Conservation (phyloP, 2,329 filamentous ascomycete species). For the Claviceps sorghi region DNA sequence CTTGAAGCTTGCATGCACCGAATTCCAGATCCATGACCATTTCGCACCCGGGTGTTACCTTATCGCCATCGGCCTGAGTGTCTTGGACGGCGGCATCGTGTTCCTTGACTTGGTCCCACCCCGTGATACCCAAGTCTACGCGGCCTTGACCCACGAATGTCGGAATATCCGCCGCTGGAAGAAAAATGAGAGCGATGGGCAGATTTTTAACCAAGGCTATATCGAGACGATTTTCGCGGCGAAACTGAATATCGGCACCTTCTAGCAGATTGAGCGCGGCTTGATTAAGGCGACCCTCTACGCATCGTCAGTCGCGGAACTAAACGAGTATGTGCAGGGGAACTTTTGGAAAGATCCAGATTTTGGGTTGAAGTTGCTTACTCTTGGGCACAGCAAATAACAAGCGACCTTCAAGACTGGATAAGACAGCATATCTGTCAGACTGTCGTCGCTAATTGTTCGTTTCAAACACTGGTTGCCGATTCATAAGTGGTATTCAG, state of each 20-base stretch:
- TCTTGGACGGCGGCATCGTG: conserved; percentile 54
- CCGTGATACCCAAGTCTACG: conserved; percentile 89
- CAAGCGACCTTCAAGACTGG: conserved; percentile 76
- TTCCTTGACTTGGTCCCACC: conserved; percentile 81
- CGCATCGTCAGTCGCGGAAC: not conserved
- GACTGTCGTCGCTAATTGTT: not conserved
- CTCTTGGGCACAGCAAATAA: conserved; percentile 98
- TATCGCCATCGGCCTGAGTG: conserved; percentile 32
- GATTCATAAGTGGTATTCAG: not conserved
- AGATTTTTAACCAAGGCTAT: conserved; percentile 97
- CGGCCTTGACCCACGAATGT: conserved; percentile 92
- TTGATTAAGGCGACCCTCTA: conserved; percentile 80
- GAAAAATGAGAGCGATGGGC: conserved; percentile 87
- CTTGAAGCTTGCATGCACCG: conserved; percentile 80
- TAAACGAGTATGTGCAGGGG: not conserved
- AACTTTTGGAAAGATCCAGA: not conserved
- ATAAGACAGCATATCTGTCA: not conserved
- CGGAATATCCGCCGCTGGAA: conserved; percentile 92
- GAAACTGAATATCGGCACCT: conserved; percentile 92
- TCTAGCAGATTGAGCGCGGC: conserved; percentile 79
- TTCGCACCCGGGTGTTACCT: conserved; percentile 48
- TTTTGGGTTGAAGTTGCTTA: conserved; percentile 31
- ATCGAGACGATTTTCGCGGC: conserved; percentile 85
- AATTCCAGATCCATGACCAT: conserved; percentile 86
- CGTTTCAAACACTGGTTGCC: not conserved